phyloP scores from a whole-genome alignment of 805 yeast species.

The Zygotorulaspora sp. region DNA sequence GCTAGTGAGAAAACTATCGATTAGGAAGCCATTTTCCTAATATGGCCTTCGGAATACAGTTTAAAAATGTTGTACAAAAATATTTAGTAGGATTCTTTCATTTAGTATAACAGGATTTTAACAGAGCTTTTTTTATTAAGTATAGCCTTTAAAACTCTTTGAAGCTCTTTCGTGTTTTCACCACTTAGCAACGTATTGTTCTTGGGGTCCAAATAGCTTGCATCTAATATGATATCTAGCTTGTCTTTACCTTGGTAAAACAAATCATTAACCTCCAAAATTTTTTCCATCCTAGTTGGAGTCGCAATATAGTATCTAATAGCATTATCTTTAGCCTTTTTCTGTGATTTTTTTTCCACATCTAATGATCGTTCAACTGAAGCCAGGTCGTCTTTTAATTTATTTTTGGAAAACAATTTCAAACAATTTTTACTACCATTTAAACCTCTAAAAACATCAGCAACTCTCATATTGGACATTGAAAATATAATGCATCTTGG shows the following conservation, averaged over 20 bases:
- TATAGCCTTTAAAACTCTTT: slow-evolving; percentile 26
- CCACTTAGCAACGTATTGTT: slow-evolving; percentile 28
- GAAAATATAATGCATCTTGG: slow-evolving; percentile 48
- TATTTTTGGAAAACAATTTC: slow-evolving; percentile 72
- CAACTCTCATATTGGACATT: slow-evolving; percentile 80
- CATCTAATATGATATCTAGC: slow-evolving; percentile 34
- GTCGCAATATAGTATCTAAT: slow-evolving; percentile 31
- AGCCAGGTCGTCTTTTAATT: slow-evolving; percentile 54
- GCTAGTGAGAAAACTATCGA: slow-evolving; percentile 35
- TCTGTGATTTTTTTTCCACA: slow-evolving; percentile 4
- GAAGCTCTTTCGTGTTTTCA: slow-evolving; percentile 26
- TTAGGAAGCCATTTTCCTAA: slow-evolving; percentile 25
- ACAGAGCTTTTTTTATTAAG: slow-evolving; percentile 34
- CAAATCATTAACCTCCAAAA: slow-evolving; percentile 24
- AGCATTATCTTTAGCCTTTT: slow-evolving; percentile 15
- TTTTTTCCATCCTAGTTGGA: slow-evolving; percentile 31
- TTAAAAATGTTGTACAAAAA: too few relatives aligned
- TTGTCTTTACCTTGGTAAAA: slow-evolving; percentile 36
- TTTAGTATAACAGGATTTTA: slow-evolving; percentile 27
- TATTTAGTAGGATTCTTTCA: too few relatives aligned
- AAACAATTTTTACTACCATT: slow-evolving; percentile 50
- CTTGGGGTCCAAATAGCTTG: slow-evolving; percentile 33
- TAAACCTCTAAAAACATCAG: slow-evolving; percentile 73
- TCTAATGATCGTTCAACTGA: slow-evolving; percentile 24
- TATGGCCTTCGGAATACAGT: too few relatives aligned